Evolutionary conservation across 225 moss, liverwort and hornwort genomes (phyloP).

Genomic region (Rhytidiadelphus loreus): DNA sequence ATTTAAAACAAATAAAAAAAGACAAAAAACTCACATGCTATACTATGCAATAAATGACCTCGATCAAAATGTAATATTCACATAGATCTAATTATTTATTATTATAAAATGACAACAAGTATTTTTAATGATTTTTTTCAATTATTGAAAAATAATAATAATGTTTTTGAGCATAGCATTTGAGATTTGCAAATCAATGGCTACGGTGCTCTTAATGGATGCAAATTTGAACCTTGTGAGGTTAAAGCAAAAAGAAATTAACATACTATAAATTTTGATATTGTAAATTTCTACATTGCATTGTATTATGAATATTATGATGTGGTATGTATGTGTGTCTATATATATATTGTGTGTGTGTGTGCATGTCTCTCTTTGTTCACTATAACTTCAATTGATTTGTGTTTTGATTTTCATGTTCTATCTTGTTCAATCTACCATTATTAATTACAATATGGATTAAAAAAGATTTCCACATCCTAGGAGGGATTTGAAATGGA

Average conservation of each 20-base stretch:
- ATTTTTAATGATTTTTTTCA: background rate
- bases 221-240: fast-evolving
- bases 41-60: background rate
- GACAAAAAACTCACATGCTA: background rate
- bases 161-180: background rate
- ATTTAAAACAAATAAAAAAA: background rate
- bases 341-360: no score
- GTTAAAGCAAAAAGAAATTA: background rate
- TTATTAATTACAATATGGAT: background rate
- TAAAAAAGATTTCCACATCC: background rate
- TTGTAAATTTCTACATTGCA: background rate
- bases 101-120: no score
- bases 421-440: background rate
- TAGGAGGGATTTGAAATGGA: background rate
- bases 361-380: no score
- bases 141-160: background rate
- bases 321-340: no score
- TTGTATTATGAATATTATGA: background rate
- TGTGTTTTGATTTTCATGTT: background rate
- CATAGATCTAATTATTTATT: background rate
- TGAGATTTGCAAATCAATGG: background rate
- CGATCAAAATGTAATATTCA: background rate
- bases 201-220: background rate
- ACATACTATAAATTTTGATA: background rate
- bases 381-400: background rate